A percentile compares a stretch with the other conserved stretches of the same genome.
phyloP scores from a whole-genome alignment of 352 stramenopile species.

The Peronospora farinosa region DNA sequence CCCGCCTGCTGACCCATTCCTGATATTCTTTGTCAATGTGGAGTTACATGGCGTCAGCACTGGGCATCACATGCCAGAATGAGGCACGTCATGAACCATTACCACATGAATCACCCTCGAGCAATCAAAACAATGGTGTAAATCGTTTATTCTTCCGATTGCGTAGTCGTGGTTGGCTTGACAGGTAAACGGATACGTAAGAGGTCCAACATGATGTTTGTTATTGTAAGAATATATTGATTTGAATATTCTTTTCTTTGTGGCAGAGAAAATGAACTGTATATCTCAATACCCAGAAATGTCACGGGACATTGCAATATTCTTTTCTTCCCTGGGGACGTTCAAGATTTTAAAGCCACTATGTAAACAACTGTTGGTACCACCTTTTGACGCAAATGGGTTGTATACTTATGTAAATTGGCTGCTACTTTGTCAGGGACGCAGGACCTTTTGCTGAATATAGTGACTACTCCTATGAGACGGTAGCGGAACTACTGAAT shows the following conservation, averaged over 20 bases:
- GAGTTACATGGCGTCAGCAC: slow-evolving; percentile 29
- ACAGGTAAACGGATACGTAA: slow-evolving; percentile 15
- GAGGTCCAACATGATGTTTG: neutral
- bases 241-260: too few species aligned
- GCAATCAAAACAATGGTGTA: slow-evolving; percentile 17
- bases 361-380: slow-evolving; percentile 31
- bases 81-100: slow-evolving; percentile 1
- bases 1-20: neutral
- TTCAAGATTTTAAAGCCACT: slow-evolving; percentile 43
- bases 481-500: slow-evolving; percentile 33
- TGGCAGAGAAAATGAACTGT: slow-evolving; percentile 44
- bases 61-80: slow-evolving; percentile 14
- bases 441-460: slow-evolving; percentile 36
- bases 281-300: slow-evolving; percentile 28
- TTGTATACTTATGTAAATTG: neutral
- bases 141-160: slow-evolving; percentile 24
- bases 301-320: slow-evolving; percentile 33
- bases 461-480: slow-evolving; percentile 52
- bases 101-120: slow-evolving; percentile 2
- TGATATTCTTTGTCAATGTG: slow-evolving; percentile 17
- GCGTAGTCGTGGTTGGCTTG: slow-evolving; percentile 25
- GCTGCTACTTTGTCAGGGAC: slow-evolving; percentile 14
- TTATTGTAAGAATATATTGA: neutral
- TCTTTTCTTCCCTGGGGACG: slow-evolving; percentile 67
- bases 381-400: neutral